These are phyloP conservation scores for Pseudodiploospora longispora DNA, from an alignment of 2,329 filamentous ascomycete species.

Conservation along the genomic window DNA sequence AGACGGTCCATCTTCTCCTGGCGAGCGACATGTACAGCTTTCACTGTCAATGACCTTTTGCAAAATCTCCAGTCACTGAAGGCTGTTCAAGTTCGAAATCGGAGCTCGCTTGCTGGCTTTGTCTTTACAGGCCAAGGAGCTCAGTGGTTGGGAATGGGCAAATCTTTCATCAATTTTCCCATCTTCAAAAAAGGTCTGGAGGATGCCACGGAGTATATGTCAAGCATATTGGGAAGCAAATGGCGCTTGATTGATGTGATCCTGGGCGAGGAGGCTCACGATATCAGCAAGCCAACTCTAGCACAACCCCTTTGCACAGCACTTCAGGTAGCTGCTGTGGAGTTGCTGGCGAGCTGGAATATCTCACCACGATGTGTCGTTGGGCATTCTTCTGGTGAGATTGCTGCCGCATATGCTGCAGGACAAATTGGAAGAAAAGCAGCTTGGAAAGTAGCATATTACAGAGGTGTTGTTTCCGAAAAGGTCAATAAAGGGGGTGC, in stretches of 20 bases:
- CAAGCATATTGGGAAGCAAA: background rate
- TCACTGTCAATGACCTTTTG: background rate
- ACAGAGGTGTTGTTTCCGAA: conserved; percentile 20
- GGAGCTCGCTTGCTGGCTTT: conserved; percentile 7
- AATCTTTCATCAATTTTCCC: conserved; percentile 20
- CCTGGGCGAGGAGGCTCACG: conserved; percentile 3
- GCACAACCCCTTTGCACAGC: conserved; percentile 26
- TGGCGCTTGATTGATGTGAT: conserved; percentile 1
- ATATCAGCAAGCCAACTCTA: conserved; percentile 9
- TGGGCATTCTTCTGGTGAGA: conserved; percentile 33
- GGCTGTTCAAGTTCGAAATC: background rate
- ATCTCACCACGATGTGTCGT: conserved; percentile 23
- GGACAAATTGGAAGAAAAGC: background rate
- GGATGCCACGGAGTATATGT: background rate
- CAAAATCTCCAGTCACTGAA: background rate
- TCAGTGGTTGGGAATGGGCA: conserved; percentile 21
- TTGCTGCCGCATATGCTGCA: conserved; percentile 31
- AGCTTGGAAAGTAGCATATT: conserved; percentile 29
- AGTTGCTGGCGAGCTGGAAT: conserved; percentile 24
- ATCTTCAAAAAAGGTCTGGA: conserved; percentile 19
- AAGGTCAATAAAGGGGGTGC: background rate
- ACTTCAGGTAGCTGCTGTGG: conserved; percentile 31
- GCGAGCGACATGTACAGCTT: background rate
- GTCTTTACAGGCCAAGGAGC: conserved; percentile 26
- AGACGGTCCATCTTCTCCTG: background rate